phyloP scores from a whole-genome alignment of 129 eudicot genomes.

The Sambucus nigra region DNA sequence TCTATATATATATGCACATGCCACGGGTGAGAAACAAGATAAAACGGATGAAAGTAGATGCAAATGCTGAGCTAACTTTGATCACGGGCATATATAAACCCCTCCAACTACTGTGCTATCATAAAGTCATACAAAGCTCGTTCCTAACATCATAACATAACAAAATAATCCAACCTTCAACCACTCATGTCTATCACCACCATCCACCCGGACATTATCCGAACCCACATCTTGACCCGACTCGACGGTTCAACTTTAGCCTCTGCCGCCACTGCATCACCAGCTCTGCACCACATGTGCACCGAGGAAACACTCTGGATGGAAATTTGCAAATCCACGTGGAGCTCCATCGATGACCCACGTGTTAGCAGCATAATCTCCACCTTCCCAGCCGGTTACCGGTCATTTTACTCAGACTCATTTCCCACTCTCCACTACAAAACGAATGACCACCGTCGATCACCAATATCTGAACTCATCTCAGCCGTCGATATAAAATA shows the following conservation, averaged over 20 bases:
- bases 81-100: too few species aligned
- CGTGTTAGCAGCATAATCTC: conserved; percentile 18
- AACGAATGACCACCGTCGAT: background rate
- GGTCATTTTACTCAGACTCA: conserved; percentile 23
- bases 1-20: too few species aligned
- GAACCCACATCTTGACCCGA: conserved; percentile 33
- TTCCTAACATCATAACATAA: too few species aligned
- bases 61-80: too few species aligned
- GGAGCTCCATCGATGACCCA: conserved; percentile 32
- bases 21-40: too few species aligned
- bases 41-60: too few species aligned
- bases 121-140: too few species aligned
- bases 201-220: conserved; percentile 36
- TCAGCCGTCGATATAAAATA: background rate
- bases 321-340: conserved; percentile 20
- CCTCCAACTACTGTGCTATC: too few species aligned
- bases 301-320: conserved; percentile 25
- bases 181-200: conserved; percentile 14
- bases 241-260: conserved; percentile 48
- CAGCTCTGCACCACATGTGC: conserved; percentile 20
- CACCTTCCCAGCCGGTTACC: conserved; percentile 23
- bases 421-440: conserved; percentile 2
- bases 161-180: too few species aligned
- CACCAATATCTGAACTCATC: conserved; percentile 2
- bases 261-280: conserved; percentile 28